Conservation (phyloP, 23 red algal genomes). For the Gracilaria vermiculophylla region DNA sequence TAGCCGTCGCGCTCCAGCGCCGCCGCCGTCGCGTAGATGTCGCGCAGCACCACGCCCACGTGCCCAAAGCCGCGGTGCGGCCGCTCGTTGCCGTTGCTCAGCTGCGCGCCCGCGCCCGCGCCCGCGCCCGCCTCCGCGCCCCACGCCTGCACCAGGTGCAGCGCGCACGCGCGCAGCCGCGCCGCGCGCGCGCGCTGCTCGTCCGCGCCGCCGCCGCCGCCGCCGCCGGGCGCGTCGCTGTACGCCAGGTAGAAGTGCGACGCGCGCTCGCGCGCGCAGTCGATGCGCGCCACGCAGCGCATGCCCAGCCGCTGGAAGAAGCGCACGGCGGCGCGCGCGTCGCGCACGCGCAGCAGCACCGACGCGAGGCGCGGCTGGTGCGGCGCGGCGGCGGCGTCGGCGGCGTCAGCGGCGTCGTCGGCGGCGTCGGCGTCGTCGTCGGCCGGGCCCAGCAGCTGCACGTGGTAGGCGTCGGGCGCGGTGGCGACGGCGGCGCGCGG, state of each 20-base stretch:
- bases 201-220: neutral
- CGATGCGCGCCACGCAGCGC: constrained; percentile 49
- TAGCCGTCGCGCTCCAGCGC: constrained; percentile 65
- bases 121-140: constrained; percentile 58
- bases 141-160: constrained; percentile 41
- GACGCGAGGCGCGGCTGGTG: constrained; percentile 68
- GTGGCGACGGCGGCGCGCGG: constrained; percentile 62
- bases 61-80: constrained; percentile 85
- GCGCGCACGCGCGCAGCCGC: constrained; percentile 9
- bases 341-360: constrained; percentile 83
- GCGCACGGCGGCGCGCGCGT: constrained; percentile 52
- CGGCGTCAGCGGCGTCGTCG: constrained; percentile 61
- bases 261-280: constrained; percentile 8
- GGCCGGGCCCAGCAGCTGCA: constrained; percentile 62
- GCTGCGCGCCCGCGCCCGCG: constrained; percentile 4
- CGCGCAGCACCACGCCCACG: constrained; percentile 82
- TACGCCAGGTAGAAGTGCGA: constrained; percentile 39
- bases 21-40: constrained; percentile 41
- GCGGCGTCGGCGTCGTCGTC: neutral
- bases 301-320: constrained; percentile 89
- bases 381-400: constrained; percentile 61
- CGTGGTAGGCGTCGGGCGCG: constrained; percentile 85
- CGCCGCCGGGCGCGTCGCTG: neutral
- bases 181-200: neutral
- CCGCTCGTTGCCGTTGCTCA: constrained; percentile 81